phyloP scores from a whole-genome alignment of 2,329 filamentous ascomycete species.

The Fusarium sp. region DNA sequence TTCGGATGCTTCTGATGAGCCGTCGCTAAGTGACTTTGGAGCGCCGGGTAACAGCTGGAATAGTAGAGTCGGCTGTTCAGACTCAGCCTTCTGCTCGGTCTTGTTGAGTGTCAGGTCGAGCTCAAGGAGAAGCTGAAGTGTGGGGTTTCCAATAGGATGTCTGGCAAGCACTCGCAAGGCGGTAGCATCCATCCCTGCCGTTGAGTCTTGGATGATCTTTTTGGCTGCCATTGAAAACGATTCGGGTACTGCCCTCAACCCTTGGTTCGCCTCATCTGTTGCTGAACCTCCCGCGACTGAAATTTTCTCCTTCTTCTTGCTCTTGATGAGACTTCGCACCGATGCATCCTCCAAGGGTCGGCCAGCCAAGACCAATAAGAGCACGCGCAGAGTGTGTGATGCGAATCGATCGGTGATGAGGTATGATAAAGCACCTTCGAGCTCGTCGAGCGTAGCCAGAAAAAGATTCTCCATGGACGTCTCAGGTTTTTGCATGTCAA shows the following conservation, averaged over 20 bases:
- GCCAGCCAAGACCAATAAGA: constrained; percentile 87
- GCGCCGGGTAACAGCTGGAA: constrained; percentile 83
- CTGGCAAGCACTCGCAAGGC: constrained; percentile 86
- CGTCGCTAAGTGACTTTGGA: constrained; percentile 75
- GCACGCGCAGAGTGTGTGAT: constrained; percentile 88
- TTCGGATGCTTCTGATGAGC: constrained; percentile 75
- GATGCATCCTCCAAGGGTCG: constrained; percentile 78
- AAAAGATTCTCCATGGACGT: constrained; percentile 87
- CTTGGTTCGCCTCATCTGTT: constrained; percentile 58
- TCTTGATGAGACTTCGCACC: constrained; percentile 82
- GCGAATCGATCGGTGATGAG: constrained; percentile 90
- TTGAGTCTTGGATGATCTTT: constrained; percentile 84
- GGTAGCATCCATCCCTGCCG: constrained; percentile 79
- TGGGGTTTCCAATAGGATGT: constrained; percentile 91
- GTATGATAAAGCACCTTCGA: constrained; percentile 86
- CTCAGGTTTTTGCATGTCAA: constrained; percentile 60
- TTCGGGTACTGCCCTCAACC: constrained; percentile 73
- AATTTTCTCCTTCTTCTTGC: constrained; percentile 91
- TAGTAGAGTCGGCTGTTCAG: constrained; percentile 67
- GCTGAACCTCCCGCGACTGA: constrained; percentile 67
- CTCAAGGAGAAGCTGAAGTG: constrained; percentile 89
- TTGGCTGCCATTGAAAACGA: constrained; percentile 82
- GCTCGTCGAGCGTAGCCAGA: constrained; percentile 83
- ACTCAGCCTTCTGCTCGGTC: constrained; percentile 56
- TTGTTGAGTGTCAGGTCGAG: constrained; percentile 83